Evolutionary conservation across 169 alveolate genomes (phyloP), one percentile per base, ranked within the genome.

Genomic region (Miamiensis avidus): DNA sequence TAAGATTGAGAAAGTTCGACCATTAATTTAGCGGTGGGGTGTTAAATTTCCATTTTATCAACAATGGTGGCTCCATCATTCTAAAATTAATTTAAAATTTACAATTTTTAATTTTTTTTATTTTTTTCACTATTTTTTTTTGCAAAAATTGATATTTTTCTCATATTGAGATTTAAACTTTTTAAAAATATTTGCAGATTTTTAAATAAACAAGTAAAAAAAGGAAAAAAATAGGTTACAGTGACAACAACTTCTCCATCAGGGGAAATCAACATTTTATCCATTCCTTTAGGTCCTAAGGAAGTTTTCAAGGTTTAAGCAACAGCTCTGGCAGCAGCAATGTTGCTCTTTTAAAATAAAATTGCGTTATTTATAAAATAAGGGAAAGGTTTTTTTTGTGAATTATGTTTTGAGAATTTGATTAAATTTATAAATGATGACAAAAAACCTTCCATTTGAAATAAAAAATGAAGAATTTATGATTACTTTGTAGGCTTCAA

Each of bases 211-310:
- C n/a, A n/a, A n/a, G n/a, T n/a, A n/a, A n/a, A n/a, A n/a, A n/a
- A n/a, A n/a, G n/a, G n/a, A n/a, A n/a, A n/a, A n/a, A n/a, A n/a
- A n/a, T n/a, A n/a, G n/a, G n/a, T n/a, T 49, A 49, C 69, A 49
- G 99, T 99, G 34, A 99, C 99, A 6, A 99, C 97, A 26, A 99
- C 99, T 75, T 99, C 99, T 26, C 99, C 98, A 89, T 99, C 99
- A 30, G 99, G 99, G 74, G 99, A 94, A 27, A 98, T 99, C 81
- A 99, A 97, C 94, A 99, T 98, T 90, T 99, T 99, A 89, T 99
- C 99, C 99, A 99, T 99, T 31, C 99, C 99, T 87, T 98, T 98
- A 29, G 99, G 99, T 0, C 99, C 99, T 84, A 99, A 96, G 29
- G 99, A 98, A 79, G 99, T 96, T 83, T 98, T 94, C 83, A 99